Conservation (phyloP, 805 yeast species). For the Candida jianshihensis region DNA sequence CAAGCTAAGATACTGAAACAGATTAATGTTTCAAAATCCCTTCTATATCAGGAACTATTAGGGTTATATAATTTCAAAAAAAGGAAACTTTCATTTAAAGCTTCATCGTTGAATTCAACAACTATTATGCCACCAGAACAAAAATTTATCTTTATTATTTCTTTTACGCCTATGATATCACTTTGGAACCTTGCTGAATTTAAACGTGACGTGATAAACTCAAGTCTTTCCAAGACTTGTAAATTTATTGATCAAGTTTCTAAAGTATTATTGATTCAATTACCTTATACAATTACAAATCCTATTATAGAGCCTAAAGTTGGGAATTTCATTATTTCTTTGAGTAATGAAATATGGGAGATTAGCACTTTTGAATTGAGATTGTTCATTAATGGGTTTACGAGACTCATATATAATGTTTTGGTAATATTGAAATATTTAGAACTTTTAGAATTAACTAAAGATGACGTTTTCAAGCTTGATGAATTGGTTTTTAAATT, state of each 20-base stretch:
- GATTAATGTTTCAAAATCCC: slow-evolving; percentile 14
- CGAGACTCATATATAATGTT: slow-evolving; percentile 12
- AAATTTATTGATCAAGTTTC: slow-evolving; percentile 15
- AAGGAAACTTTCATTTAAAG: slow-evolving; percentile 6
- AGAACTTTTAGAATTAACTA: slow-evolving; percentile 6
- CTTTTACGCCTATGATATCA: slow-evolving; percentile 19
- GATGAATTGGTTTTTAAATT: slow-evolving; percentile 19
- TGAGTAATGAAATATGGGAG: slow-evolving; percentile 8
- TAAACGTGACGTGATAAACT: slow-evolving; percentile 13
- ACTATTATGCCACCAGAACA: slow-evolving; percentile 3
- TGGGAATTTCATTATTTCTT: slow-evolving; percentile 3
- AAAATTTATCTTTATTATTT: slow-evolving; percentile 10
- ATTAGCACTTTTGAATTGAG: slow-evolving; percentile 11
- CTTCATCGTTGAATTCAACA: background rate
- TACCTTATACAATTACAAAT: slow-evolving; percentile 12
- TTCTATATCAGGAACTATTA: slow-evolving; percentile 20
- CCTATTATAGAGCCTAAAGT: slow-evolving; percentile 1
- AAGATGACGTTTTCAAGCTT: slow-evolving; percentile 11
- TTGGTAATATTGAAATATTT: slow-evolving; percentile 7
- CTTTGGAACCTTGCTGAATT: slow-evolving; percentile 10
- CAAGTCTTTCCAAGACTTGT: slow-evolving; percentile 10
- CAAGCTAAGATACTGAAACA: slow-evolving; percentile 14
- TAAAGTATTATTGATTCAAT: slow-evolving; percentile 8
- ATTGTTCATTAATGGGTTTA: slow-evolving; percentile 6
- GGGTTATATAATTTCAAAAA: slow-evolving; percentile 14